These are phyloP conservation scores for Morella rubra DNA, from an alignment of 306 rosid species.

Conservation along the genomic window DNA sequence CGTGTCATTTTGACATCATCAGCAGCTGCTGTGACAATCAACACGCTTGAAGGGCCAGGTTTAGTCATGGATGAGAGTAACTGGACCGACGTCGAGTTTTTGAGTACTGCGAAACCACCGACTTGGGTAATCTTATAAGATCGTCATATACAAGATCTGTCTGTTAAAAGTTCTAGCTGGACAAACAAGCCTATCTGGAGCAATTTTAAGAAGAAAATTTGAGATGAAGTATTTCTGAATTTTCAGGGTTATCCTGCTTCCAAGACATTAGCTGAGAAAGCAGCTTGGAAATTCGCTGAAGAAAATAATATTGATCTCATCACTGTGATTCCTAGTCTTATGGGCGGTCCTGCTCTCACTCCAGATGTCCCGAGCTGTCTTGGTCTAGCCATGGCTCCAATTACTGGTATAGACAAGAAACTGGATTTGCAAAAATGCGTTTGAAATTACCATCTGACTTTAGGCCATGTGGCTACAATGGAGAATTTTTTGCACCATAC, in stretches of 20 bases:
- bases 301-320: slow-evolving; percentile 68
- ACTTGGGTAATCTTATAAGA: slow-evolving; percentile 58
- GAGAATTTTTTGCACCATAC: not conserved
- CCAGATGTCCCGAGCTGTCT: slow-evolving; percentile 64
- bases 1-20: slow-evolving; percentile 83
- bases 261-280: slow-evolving; percentile 70
- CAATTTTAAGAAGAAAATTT: slow-evolving; percentile 4
- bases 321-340: slow-evolving; percentile 70
- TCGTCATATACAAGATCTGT: not conserved
- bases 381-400: slow-evolving; percentile 43
- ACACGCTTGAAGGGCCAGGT: slow-evolving; percentile 45
- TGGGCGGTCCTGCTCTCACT: slow-evolving; percentile 65
- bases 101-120: slow-evolving; percentile 60
- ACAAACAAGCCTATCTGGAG: not conserved
- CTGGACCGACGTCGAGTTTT: slow-evolving; percentile 71
- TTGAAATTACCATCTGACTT: not conserved
- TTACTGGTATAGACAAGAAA: slow-evolving; percentile 49
- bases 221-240: slow-evolving; percentile 5
- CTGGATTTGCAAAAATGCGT: not conserved
- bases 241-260: slow-evolving; percentile 78
- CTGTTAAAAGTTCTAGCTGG: not conserved
- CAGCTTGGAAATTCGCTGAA: slow-evolving; percentile 75
- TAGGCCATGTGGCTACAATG: not conserved
- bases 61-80: slow-evolving; percentile 54
- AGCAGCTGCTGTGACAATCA: slow-evolving; percentile 68